Evolutionary conservation across 129 eudicot genomes (phyloP).

Genomic region (Flaveria ramosissima): DNA sequence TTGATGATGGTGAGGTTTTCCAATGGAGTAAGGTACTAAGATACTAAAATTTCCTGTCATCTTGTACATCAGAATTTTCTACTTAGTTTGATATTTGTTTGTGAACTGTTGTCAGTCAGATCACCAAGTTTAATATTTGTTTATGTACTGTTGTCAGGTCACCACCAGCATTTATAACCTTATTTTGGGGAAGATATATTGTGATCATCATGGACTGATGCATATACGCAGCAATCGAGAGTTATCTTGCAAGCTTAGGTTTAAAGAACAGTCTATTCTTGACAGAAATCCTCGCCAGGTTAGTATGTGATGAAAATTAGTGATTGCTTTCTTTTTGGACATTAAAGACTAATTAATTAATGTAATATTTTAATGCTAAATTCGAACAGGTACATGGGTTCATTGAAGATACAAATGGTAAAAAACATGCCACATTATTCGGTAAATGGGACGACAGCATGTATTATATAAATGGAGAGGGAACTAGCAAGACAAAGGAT

Average conservation of each 20-base stretch:
- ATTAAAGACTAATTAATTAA: not conserved
- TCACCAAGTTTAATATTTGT: slow-evolving; percentile 33
- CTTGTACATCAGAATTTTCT: not conserved
- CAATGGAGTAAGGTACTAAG: slow-evolving; percentile 62
- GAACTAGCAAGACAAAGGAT: slow-evolving; percentile 49
- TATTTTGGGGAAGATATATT: slow-evolving; percentile 55
- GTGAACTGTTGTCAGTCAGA: slow-evolving; percentile 30
- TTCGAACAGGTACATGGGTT: slow-evolving; percentile 67
- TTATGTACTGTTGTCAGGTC: slow-evolving; percentile 37
- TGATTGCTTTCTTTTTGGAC: slow-evolving; percentile 12
- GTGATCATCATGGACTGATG: slow-evolving; percentile 69
- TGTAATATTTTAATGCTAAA: not conserved
- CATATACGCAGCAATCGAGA: slow-evolving; percentile 46
- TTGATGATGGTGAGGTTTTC: slow-evolving; percentile 58
- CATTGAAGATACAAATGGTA: slow-evolving; percentile 43
- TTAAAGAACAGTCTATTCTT: slow-evolving; percentile 55
- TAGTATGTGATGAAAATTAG: not conserved
- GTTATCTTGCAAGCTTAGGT: slow-evolving; percentile 52
- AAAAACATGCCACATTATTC: slow-evolving; percentile 37
- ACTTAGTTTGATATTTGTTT: slow-evolving; percentile 11
- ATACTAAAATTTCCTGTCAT: not conserved
- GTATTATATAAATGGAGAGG: slow-evolving; percentile 59
- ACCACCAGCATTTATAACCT: slow-evolving; percentile 59
- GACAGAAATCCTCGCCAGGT: slow-evolving; percentile 62
- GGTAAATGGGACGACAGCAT: slow-evolving; percentile 84